Base-by-base conservation (phyloP, 768 basidiomycete genomes). In the Boletus barrowsii region DNA sequence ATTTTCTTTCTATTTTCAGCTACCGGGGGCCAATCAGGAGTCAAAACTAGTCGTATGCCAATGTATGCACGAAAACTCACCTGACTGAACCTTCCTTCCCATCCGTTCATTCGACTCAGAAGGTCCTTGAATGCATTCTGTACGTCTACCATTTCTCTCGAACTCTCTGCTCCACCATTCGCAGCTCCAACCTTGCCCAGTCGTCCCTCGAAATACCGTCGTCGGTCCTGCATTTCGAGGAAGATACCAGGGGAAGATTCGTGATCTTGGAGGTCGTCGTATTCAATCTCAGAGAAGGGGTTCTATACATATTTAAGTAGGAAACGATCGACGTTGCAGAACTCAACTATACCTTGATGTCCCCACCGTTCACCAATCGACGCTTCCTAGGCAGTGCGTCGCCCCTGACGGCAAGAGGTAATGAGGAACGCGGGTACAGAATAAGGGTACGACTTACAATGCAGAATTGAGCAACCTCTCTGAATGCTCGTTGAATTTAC, bases 401-500 rank as follows among this genome's bases (percentile, higher is more conserved):
- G 10, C 86, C 85, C 62, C 81, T 83, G 56, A 47, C 10, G 33
- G 20, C 4, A 37, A 10, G 13, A 26, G 50, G 15, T 47, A 9
- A 35, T 30, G 22, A 44, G 24, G 15, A 41, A 53, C 2, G 33
- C 7, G 26, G 11, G 40, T 18, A 26, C 50, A 35, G 17, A 32
- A 36, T 43, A 60, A 69, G 8, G n/a, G 3, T 17, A 14, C 9
- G n/a, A 66, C 76, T 61, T 64, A 89, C 90, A 92, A 63, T 5
- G 89, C 87, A 41, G 90, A 85, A 54, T 88, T 87, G 14, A 98
- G 74, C 10, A 98, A 75, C 60, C 93, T 75, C 61, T 96, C 93
- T 1, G 93, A 97, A 69, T 99, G 97, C 65, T 98, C 93, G 64
- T 98, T 99, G 73, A 99, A 98, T 67, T 95, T 90, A 46, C 96